Conservation (phyloP, 164 flowering plant genomes). For the Chimonanthus praecox region DNA sequence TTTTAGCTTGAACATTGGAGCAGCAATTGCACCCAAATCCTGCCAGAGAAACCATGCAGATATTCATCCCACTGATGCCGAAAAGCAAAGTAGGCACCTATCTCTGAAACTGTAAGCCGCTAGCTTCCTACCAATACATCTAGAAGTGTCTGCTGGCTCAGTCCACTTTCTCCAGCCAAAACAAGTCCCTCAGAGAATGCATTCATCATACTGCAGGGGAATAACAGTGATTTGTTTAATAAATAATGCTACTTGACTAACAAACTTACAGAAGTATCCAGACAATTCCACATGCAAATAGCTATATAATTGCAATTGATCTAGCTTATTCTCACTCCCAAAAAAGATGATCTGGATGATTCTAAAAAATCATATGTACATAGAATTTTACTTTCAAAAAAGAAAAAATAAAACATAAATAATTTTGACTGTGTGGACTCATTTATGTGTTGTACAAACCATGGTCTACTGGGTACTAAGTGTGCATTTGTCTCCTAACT, state of each 20-base stretch:
- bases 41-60: slow-evolving; percentile 25
- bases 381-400: no score
- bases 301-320: background rate
- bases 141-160: slow-evolving; percentile 62
- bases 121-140: slow-evolving; percentile 58
- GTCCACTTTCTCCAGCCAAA: slow-evolving; percentile 74
- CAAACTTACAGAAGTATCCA: background rate
- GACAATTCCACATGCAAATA: background rate
- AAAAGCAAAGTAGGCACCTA: background rate
- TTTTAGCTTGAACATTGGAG: slow-evolving; percentile 80
- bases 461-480: no score
- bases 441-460: no score
- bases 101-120: background rate
- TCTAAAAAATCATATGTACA: no score
- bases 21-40: slow-evolving; percentile 82
- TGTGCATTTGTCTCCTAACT: no score
- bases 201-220: slow-evolving; percentile 75
- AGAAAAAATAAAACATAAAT: no score
- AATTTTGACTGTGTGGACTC: no score
- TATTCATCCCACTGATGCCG: background rate
- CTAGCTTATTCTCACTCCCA: background rate
- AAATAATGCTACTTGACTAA: no score
- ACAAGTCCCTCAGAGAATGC: slow-evolving; percentile 94
- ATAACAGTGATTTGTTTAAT: background rate
- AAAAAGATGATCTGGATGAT: no score